A percentile compares a stretch with the other conserved stretches of the same genome.
Evolutionary conservation across 2,329 filamentous ascomycete species (phyloP).

Genomic region (Diplocarpon mali): DNA sequence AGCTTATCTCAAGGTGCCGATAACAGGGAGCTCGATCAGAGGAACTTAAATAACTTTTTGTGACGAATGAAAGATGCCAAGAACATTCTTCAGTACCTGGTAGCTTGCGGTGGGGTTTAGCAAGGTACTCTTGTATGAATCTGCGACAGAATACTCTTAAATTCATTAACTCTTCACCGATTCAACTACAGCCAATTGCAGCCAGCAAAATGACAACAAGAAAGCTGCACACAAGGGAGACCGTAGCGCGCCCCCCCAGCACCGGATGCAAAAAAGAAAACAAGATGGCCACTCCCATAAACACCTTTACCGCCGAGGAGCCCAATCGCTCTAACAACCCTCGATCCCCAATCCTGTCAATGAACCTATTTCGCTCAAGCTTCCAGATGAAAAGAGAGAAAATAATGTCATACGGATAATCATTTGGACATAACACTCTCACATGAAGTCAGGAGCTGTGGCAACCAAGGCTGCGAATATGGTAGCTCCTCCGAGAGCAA

Average conservation of each 20-base stretch:
- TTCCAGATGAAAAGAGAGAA: neutral
- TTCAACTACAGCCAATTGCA: slow-evolving; percentile 11
- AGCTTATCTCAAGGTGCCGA: no score
- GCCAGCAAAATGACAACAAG: slow-evolving; percentile 7
- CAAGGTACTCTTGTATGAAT: slow-evolving; percentile 1
- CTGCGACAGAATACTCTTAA: neutral
- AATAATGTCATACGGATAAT: neutral
- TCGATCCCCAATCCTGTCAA: slow-evolving; percentile 7
- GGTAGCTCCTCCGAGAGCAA: slow-evolving; percentile 28
- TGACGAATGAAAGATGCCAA: no score
- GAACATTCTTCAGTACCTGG: no score
- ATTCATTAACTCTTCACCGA: slow-evolving; percentile 8
- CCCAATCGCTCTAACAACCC: slow-evolving; percentile 2
- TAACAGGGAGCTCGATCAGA: no score
- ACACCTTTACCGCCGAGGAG: neutral
- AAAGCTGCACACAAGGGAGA: slow-evolving; percentile 8
- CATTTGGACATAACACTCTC: slow-evolving; percentile 1
- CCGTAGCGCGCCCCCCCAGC: slow-evolving; percentile 13
- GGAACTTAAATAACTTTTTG: no score
- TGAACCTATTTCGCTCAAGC: slow-evolving; percentile 1
- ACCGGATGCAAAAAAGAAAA: slow-evolving; percentile 15
- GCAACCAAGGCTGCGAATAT: slow-evolving; percentile 30
- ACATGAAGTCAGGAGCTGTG: slow-evolving; percentile 28
- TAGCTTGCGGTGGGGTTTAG: neutral
- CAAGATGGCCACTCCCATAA: slow-evolving; percentile 7